Evolutionary conservation across 2,329 filamentous ascomycete genomes (phyloP).

Genomic region (Colletotrichum tanaceti): DNA sequence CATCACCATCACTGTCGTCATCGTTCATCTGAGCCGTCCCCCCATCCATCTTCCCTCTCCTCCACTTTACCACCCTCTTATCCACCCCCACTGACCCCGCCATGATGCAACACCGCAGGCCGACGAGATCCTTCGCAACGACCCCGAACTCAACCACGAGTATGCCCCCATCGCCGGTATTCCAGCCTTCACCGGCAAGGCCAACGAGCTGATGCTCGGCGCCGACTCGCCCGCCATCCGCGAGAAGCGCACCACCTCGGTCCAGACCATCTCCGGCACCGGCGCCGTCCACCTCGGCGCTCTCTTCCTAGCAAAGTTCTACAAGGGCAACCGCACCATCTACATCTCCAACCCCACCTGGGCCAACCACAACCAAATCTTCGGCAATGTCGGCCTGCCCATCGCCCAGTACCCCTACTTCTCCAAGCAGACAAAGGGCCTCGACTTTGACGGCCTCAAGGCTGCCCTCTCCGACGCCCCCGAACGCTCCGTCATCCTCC

Average conservation of each 20-base stretch:
- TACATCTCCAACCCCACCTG: constrained; percentile 97
- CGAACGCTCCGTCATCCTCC: constrained; percentile 84
- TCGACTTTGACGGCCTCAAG: constrained; percentile 93
- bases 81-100: constrained; percentile 39
- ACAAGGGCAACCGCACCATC: constrained; percentile 77
- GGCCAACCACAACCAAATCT: constrained; percentile 99
- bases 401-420: constrained; percentile 95
- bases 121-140: constrained; percentile 86
- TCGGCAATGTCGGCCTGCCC: constrained; percentile 85
- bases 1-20: background rate
- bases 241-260: constrained; percentile 82
- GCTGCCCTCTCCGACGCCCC: constrained; percentile 76
- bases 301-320: constrained; percentile 95
- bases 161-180: constrained; percentile 97
- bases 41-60: constrained; percentile 1
- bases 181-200: constrained; percentile 85
- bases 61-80: constrained; percentile 17
- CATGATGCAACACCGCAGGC: constrained; percentile 68
- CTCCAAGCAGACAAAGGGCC: constrained; percentile 84
- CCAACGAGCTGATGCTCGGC: constrained; percentile 90
- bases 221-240: constrained; percentile 81
- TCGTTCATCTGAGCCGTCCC: constrained; percentile 21
- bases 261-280: constrained; percentile 98
- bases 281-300: constrained; percentile 94
- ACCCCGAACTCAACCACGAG: constrained; percentile 95